Evolutionary conservation across 108 stramenopile species (phyloP).

Genomic region (Skeletonema grethae): DNA sequence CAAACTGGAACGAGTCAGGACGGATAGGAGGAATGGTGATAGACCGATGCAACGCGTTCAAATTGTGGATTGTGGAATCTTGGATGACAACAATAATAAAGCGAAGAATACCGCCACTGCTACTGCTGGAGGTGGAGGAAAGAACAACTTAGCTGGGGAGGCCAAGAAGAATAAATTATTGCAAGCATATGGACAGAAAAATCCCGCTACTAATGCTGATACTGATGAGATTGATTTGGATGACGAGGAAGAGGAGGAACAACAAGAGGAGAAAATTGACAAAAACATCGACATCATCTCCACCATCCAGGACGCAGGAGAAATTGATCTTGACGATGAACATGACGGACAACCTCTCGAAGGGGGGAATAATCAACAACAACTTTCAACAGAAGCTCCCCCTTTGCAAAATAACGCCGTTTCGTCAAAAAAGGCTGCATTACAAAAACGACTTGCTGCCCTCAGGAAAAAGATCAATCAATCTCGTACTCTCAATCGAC

Average conservation of each 20-base stretch:
- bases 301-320: slow-evolving; percentile 33
- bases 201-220: slow-evolving; percentile 19
- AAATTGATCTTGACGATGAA: slow-evolving; percentile 34
- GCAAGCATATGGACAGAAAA: slow-evolving; percentile 32
- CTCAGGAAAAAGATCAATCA: slow-evolving; percentile 89
- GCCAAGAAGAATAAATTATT: slow-evolving; percentile 49
- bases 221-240: slow-evolving; percentile 54
- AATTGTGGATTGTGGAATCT: slow-evolving; percentile 67
- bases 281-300: slow-evolving; percentile 21
- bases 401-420: slow-evolving; percentile 4
- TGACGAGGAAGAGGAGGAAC: slow-evolving; percentile 40
- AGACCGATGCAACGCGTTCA: slow-evolving; percentile 49
- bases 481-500: slow-evolving; percentile 81
- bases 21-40: slow-evolving; percentile 51
- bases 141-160: slow-evolving; percentile 37
- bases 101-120: slow-evolving; percentile 4
- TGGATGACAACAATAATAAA: slow-evolving; percentile 39
- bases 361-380: slow-evolving; percentile 24
- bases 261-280: slow-evolving; percentile 19
- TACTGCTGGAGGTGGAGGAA: slow-evolving; percentile 6
- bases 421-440: slow-evolving; percentile 50
- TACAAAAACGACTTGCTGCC: slow-evolving; percentile 69
- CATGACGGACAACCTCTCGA: slow-evolving; percentile 14
- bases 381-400: not conserved
- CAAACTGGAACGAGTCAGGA: slow-evolving; percentile 73